phyloP scores from a whole-genome alignment of 257 asterid genomes.

The Osmanthus fragrans region DNA sequence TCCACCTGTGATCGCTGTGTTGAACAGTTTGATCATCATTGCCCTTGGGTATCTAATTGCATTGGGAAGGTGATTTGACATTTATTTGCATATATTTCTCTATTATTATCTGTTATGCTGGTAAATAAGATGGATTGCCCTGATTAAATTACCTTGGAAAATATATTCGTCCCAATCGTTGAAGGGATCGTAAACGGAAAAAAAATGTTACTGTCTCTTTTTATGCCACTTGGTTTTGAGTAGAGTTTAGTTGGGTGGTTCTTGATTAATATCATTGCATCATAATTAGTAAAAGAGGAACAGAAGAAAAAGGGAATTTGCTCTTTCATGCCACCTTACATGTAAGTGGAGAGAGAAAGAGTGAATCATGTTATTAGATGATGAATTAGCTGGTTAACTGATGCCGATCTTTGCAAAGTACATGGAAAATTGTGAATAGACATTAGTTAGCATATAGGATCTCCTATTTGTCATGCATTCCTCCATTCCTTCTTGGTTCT shows the following conservation, averaged over 20 bases:
- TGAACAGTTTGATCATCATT: slow-evolving; percentile 98
- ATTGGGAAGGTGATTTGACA: slow-evolving; percentile 82
- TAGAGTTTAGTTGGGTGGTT: neutral
- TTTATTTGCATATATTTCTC: neutral
- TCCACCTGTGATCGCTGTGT: slow-evolving; percentile 99
- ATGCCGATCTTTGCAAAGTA: neutral
- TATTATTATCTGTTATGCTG: neutral
- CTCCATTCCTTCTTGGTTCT: neutral
- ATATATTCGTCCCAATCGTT: neutral
- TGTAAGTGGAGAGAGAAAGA: neutral
- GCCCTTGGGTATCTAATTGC: slow-evolving; percentile 99
- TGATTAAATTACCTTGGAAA: neutral
- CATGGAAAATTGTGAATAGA: neutral
- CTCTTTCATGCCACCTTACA: neutral
- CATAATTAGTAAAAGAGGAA: neutral
- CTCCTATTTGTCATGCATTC: neutral
- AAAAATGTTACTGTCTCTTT: neutral
- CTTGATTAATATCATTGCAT: neutral
- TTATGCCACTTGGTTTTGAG: slow-evolving; percentile 7
- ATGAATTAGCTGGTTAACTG: neutral
- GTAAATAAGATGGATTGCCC: neutral
- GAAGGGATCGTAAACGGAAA: neutral
- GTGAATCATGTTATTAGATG: neutral
- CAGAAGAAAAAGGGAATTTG: neutral
- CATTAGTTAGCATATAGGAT: neutral